Conservation (phyloP, 1,284 basidiomycete genomes). For the Bondarzewia mesenterica region DNA sequence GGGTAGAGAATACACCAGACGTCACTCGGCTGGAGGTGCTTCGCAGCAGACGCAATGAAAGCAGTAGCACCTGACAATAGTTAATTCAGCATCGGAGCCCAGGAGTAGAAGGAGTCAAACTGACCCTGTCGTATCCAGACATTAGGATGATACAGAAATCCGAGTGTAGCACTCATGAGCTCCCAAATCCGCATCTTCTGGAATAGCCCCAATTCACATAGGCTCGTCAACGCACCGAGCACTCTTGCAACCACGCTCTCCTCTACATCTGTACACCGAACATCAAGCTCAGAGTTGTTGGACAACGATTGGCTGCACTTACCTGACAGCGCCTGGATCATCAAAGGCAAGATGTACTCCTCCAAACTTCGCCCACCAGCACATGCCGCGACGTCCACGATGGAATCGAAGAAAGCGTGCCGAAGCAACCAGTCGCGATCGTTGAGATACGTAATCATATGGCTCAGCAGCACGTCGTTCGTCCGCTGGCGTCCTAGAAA, state of each 20-base stretch:
- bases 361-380: slow-evolving; percentile 82
- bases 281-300: too few species aligned
- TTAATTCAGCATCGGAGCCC: not conserved
- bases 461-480: slow-evolving; percentile 90
- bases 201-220: slow-evolving; percentile 83
- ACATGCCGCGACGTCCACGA: slow-evolving; percentile 90
- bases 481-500: slow-evolving; percentile 92
- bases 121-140: slow-evolving; percentile 91
- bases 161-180: slow-evolving; percentile 77
- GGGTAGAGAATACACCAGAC: slow-evolving; percentile 97
- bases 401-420: slow-evolving; percentile 90
- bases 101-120: not conserved
- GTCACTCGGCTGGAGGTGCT: slow-evolving; percentile 75
- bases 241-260: slow-evolving; percentile 91
- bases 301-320: slow-evolving; percentile 15
- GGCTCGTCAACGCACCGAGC: slow-evolving; percentile 73
- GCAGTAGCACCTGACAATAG: slow-evolving; percentile 62
- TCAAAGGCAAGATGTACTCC: slow-evolving; percentile 86
- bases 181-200: slow-evolving; percentile 94
- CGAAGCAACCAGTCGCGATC: slow-evolving; percentile 91
- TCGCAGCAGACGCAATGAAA: slow-evolving; percentile 80
- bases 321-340: slow-evolving; percentile 91
- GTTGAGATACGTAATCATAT: slow-evolving; percentile 98
- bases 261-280: slow-evolving; percentile 77
- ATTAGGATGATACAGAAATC: slow-evolving; percentile 94